Conservation (phyloP, 257 asterid species). For the Solanum medicagineum region DNA sequence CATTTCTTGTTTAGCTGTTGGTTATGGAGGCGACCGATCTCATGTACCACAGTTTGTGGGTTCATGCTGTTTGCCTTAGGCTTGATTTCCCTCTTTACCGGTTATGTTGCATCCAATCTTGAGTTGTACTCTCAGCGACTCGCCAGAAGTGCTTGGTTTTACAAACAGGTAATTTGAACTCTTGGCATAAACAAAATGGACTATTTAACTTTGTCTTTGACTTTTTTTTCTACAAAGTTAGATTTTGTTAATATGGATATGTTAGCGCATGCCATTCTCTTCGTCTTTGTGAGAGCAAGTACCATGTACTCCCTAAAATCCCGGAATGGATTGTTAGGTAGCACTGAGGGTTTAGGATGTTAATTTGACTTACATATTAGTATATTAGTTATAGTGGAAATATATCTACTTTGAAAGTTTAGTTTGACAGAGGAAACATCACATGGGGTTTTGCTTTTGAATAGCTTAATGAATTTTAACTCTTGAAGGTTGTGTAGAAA, state of each 20-base stretch:
- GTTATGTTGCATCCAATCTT: conserved; percentile 89
- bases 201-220: not conserved
- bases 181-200: not conserved
- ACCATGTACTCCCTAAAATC: not conserved
- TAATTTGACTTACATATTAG: not conserved
- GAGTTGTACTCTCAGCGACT: conserved; percentile 80
- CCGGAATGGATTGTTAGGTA: not conserved
- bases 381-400: not conserved
- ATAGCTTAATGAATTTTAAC: not conserved
- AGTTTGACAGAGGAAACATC: not conserved
- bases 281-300: not conserved
- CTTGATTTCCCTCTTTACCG: conserved; percentile 83
- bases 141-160: conserved; percentile 16
- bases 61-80: conserved; percentile 67
- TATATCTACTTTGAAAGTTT: not conserved
- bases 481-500: not conserved
- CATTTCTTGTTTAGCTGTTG: conserved; percentile 3
- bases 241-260: not conserved
- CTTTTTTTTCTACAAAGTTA: not conserved
- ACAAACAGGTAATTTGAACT: conserved; percentile 27
- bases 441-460: not conserved
- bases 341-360: not conserved
- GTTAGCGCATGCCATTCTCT: not conserved
- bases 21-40: conserved; percentile 34
- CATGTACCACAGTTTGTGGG: conserved; percentile 82